phyloP scores from a whole-genome alignment of 371 early-diverging fungal species.

The Mucor circinelloides region DNA sequence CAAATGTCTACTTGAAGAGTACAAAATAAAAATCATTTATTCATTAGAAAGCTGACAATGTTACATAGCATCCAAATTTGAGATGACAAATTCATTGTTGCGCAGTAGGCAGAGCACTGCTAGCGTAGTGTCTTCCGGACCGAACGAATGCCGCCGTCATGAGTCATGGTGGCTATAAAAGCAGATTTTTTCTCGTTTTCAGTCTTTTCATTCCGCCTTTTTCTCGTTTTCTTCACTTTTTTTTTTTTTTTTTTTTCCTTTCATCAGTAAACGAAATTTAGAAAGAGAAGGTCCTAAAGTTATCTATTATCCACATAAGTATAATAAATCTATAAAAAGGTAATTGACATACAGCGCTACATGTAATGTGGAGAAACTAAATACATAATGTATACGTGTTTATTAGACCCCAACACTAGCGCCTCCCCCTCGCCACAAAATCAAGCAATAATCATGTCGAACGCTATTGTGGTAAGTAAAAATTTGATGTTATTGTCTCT shows the following conservation, averaged over 20 bases:
- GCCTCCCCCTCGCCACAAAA: not conserved
- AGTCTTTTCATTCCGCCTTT: conserved; percentile 1
- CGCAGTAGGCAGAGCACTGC: not conserved
- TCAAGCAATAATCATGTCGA: conserved; percentile 36
- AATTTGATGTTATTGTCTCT: not conserved
- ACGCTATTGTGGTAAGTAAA: conserved; percentile 50
- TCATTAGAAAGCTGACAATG: not conserved
- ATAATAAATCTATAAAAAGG: not conserved
- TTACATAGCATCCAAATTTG: no score
- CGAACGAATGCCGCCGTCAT: conserved; percentile 1
- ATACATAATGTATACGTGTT: not conserved
- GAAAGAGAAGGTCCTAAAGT: not conserved
- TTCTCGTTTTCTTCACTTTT: not conserved
- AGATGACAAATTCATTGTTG: not conserved
- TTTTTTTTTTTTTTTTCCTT: not conserved
- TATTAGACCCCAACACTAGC: not conserved
- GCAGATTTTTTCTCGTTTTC: conserved; percentile 2
- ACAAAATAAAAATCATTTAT: not conserved
- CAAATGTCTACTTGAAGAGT: not conserved
- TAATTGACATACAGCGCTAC: not conserved
- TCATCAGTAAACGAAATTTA: not conserved
- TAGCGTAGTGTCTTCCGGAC: not conserved
- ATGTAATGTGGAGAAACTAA: not conserved
- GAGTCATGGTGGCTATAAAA: not conserved
- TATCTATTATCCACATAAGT: not conserved